Percentiles rank a stretch among this genome's conserved stretches.
Conservation (phyloP, 345 rosid genomes). For the Erucastrum elatum region DNA sequence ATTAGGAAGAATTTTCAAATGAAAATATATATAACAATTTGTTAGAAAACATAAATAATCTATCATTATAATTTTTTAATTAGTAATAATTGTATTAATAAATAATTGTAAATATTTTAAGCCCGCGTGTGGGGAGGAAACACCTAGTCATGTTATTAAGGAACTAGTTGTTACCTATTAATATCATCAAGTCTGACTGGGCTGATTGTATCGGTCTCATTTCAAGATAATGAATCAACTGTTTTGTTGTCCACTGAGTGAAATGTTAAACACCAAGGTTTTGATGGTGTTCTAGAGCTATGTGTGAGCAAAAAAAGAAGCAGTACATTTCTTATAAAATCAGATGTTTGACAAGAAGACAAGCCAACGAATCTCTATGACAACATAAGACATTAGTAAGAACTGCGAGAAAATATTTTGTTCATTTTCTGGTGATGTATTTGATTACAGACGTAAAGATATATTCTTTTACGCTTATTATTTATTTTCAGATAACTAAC, state of each 20-base stretch:
- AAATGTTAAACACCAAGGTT: not conserved
- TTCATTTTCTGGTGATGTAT: not conserved
- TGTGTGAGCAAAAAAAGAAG: not conserved
- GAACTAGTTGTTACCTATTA: not conserved
- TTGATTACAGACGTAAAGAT: conserved; percentile 1
- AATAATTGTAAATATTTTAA: too few species aligned
- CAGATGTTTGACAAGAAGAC: conserved; percentile 6
- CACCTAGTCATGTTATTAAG: too few species aligned
- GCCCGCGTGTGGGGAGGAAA: too few species aligned
- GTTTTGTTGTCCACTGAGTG: too few species aligned
- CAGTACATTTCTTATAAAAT: not conserved
- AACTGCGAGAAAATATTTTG: conserved; percentile 20
- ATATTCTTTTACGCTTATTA: conserved; percentile 11
- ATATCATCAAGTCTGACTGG: too few species aligned
- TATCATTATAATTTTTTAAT: too few species aligned
- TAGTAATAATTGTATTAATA: too few species aligned
- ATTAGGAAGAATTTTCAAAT: too few species aligned
- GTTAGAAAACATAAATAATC: too few species aligned
- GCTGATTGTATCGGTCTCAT: too few species aligned
- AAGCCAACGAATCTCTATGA: conserved; percentile 9
- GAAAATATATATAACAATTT: too few species aligned
- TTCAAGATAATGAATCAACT: too few species aligned
- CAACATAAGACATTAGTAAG: conserved; percentile 11
- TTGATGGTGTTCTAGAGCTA: not conserved
- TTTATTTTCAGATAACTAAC: conserved; percentile 23